Conservation (phyloP, 2,329 filamentous ascomycete species). For the Penicillium sclerotiorum region DNA sequence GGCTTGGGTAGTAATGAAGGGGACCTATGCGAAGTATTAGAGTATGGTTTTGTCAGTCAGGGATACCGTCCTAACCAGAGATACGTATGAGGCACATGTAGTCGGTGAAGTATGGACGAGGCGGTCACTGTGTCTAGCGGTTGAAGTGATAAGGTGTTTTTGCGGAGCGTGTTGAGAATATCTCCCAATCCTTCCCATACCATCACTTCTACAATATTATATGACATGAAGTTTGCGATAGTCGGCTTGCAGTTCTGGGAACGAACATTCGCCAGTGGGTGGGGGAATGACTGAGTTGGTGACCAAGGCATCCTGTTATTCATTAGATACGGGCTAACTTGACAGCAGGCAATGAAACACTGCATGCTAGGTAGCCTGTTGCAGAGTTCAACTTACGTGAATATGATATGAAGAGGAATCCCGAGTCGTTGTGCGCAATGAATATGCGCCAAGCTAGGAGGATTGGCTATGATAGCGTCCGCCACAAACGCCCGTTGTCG, state of each 20-base stretch:
- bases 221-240: slow-evolving; percentile 79
- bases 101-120: not conserved
- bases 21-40: slow-evolving; percentile 3
- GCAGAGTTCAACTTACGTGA: slow-evolving; percentile 69
- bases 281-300: slow-evolving; percentile 80
- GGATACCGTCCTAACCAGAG: not conserved
- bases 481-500: slow-evolving; percentile 72
- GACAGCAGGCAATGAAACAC: not conserved
- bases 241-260: slow-evolving; percentile 72
- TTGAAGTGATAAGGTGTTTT: slow-evolving; percentile 74
- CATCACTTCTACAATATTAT: slow-evolving; percentile 84
- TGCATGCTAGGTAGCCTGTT: too few species aligned
- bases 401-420: slow-evolving; percentile 84
- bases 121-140: slow-evolving; percentile 59
- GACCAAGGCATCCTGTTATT: slow-evolving; percentile 79
- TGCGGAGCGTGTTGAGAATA: slow-evolving; percentile 83
- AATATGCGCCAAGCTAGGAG: slow-evolving; percentile 74
- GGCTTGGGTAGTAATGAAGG: slow-evolving; percentile 11
- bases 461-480: slow-evolving; percentile 83
- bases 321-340: not conserved
- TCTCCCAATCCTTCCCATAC: slow-evolving; percentile 92
- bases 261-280: slow-evolving; percentile 81
- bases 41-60: not conserved
- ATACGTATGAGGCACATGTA: not conserved
- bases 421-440: slow-evolving; percentile 79